Base-by-base conservation (phyloP, 2,329 filamentous ascomycete genomes). In the Xylariaceae sp. region DNA sequence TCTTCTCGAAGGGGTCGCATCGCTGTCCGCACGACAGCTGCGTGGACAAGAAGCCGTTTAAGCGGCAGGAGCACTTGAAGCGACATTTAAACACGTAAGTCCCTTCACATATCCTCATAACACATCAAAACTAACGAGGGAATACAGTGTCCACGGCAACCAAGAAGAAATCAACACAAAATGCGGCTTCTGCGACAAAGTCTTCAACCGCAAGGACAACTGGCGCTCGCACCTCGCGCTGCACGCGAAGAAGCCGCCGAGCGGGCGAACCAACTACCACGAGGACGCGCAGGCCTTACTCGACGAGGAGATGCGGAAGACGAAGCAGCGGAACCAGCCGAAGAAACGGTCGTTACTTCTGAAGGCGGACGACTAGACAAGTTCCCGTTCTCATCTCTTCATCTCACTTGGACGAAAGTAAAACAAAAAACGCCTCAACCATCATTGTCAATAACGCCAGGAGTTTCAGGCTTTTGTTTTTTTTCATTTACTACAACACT, bases 41-140 rank as follows among this genome's bases (percentile, higher is more conserved):
- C 68, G 68, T 75, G 10, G 53, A 56, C 8, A 59, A 61, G 50
- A 66, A 78, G 64, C 76, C 75, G 0, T 82, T 80, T 61, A 78
- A 79, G 64, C 75, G 81, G 57, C 78, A 78, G 23, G 82, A 84
- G 69, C 82, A 84, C 62, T 71, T 83, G 15, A 84, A 83, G 72
- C 76, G 82, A 34, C 82, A 84, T 67, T 74, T 78, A 55, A 75
- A 76, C 56, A 79, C 78, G 80, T 83, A 67, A 66, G 66, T 30
- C 23, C 23, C 23, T 30, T 30, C 23, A 30, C 23, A 30, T 30
- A 30, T 30, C 23, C 23, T 30, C 23, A 5, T 1, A 42, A 13
- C 8, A 13, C 6, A 42, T 42, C 37, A 11, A 9, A 45, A 39
- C 73, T 74, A 57, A 76, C 64, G 73, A 66, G 6, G 13, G 2